These are phyloP conservation scores for Sporothrix luriei DNA, from an alignment of 2,329 filamentous ascomycete genomes.

Conservation along the genomic window DNA sequence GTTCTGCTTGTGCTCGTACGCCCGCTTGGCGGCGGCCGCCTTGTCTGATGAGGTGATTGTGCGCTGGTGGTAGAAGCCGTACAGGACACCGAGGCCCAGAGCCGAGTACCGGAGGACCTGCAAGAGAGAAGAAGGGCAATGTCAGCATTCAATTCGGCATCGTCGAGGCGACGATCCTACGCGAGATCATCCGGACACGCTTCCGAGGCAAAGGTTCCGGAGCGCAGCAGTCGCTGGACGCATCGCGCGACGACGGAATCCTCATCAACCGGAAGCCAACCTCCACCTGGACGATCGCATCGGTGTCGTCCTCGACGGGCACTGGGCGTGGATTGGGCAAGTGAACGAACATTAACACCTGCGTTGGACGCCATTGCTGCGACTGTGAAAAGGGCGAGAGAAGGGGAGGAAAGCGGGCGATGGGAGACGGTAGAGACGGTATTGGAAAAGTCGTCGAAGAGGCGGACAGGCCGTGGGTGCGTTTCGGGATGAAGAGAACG, in stretches of 20 bases:
- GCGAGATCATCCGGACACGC: not conserved
- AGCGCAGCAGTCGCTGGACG: not conserved
- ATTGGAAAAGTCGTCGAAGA: conserved; percentile 5
- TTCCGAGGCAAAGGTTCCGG: conserved; percentile 3
- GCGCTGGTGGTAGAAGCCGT: conserved; percentile 93
- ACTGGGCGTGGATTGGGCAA: conserved; percentile 22
- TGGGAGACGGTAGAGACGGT: conserved; percentile 11
- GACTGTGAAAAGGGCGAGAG: conserved; percentile 6
- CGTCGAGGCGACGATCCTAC: not conserved
- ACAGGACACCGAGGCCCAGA: conserved; percentile 87
- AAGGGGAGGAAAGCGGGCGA: conserved; percentile 13
- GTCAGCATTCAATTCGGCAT: conserved; percentile 12
- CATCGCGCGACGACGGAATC: not conserved
- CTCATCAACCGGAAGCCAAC: not conserved
- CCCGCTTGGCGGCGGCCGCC: conserved; percentile 69
- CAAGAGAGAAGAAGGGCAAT: not conserved
- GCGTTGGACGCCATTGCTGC: conserved; percentile 40
- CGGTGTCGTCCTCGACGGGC: not conserved
- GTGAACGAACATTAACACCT: conserved; percentile 42
- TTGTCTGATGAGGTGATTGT: conserved; percentile 73
- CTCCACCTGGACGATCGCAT: not conserved
- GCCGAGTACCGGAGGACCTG: conserved; percentile 98
- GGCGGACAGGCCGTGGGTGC: not conserved
- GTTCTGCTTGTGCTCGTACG: conserved; percentile 87
- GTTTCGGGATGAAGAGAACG: conserved; percentile 31